These are phyloP conservation scores for Curvularia spicifera DNA, from an alignment of 2,329 filamentous ascomycete species.

Conservation along the genomic window DNA sequence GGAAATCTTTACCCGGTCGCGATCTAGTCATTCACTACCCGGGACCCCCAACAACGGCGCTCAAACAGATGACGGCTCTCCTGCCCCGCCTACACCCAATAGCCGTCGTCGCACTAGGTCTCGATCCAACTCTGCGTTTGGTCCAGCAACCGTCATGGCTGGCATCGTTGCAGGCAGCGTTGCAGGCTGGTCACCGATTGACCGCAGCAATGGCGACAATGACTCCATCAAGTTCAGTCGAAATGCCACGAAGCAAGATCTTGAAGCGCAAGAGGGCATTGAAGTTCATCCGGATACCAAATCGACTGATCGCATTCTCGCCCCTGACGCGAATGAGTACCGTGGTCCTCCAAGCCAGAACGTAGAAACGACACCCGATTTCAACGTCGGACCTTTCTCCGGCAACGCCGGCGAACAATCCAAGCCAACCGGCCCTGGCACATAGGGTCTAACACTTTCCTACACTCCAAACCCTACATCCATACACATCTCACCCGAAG, in stretches of 20 bases:
- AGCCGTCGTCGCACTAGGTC: slow-evolving; percentile 68
- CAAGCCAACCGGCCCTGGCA: slow-evolving; percentile 15
- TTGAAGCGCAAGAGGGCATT: slow-evolving; percentile 53
- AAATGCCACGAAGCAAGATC: slow-evolving; percentile 45
- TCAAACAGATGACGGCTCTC: slow-evolving; percentile 44
- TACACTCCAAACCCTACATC: slow-evolving; percentile 1
- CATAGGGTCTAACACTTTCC: slow-evolving; percentile 1
- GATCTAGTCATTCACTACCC: slow-evolving; percentile 69
- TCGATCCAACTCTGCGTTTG: slow-evolving; percentile 74
- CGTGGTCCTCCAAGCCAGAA: slow-evolving; percentile 54
- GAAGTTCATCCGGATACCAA: slow-evolving; percentile 59
- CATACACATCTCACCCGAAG: not conserved
- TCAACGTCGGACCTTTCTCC: slow-evolving; percentile 52
- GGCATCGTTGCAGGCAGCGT: slow-evolving; percentile 80
- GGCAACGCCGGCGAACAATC: slow-evolving; percentile 36
- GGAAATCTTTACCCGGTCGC: slow-evolving; percentile 68
- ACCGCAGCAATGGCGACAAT: slow-evolving; percentile 54
- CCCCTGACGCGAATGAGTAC: slow-evolving; percentile 50
- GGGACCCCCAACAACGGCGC: slow-evolving; percentile 67
- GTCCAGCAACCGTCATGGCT: slow-evolving; percentile 80
- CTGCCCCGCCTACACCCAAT: slow-evolving; percentile 60
- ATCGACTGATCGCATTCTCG: slow-evolving; percentile 55
- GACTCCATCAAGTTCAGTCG: slow-evolving; percentile 51
- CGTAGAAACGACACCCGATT: slow-evolving; percentile 53
- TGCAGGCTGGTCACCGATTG: slow-evolving; percentile 76